A percentile compares a stretch with the other conserved stretches of the same genome.
phyloP scores from a whole-genome alignment of 371 early-diverging fungal species.

The Mucor indicus region DNA sequence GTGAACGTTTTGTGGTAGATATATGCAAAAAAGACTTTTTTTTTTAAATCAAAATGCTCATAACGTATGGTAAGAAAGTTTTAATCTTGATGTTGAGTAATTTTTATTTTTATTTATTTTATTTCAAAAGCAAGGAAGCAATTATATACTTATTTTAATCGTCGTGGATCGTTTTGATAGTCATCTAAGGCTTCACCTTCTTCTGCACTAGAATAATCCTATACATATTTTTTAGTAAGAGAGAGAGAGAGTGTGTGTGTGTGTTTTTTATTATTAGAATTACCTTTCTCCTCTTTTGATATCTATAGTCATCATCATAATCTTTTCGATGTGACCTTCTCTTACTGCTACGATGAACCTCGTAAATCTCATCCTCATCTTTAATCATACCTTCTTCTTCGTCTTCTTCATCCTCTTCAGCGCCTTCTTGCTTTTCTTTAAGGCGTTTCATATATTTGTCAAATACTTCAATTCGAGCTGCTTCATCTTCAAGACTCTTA shows the following conservation, averaged over 20 bases:
- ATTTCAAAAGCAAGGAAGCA: no score
- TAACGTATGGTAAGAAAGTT: no score
- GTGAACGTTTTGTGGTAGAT: no score
- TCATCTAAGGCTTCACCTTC: constrained; percentile 39
- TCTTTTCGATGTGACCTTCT: constrained; percentile 18
- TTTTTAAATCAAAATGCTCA: no score
- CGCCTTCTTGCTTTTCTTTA: constrained; percentile 44
- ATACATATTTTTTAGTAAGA: constrained; percentile 5
- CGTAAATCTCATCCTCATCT: constrained; percentile 33
- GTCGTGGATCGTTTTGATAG: constrained; percentile 19
- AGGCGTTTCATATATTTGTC: constrained; percentile 67
- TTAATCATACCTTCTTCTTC: constrained; percentile 34
- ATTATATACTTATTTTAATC: constrained; percentile 6
- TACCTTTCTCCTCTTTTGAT: constrained; percentile 23
- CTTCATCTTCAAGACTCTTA: constrained; percentile 62
- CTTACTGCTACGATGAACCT: constrained; percentile 10
- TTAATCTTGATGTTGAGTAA: no score
- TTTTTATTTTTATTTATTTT: no score
- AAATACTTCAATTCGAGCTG: constrained; percentile 69
- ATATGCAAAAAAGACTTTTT: no score
- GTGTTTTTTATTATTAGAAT: not conserved
- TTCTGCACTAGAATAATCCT: constrained; percentile 28
- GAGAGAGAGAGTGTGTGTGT: not conserved
- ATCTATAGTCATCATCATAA: constrained; percentile 15
- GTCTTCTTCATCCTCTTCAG: constrained; percentile 37